Conservation (phyloP, 805 yeast species). For the Saitoella complicata region DNA sequence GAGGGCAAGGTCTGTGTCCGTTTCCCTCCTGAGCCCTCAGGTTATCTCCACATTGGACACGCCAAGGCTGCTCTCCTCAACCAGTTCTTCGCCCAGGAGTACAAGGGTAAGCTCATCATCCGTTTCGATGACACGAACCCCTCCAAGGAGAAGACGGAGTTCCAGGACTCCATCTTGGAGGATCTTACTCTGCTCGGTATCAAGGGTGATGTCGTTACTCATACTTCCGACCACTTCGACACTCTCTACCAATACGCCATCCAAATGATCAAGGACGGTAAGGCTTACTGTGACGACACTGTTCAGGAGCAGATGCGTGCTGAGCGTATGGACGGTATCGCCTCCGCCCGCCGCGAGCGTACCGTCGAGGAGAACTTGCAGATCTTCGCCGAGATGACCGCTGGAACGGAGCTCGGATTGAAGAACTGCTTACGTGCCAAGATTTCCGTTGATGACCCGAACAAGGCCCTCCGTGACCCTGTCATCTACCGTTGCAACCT, state of each 20-base stretch:
- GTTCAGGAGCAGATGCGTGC: constrained; percentile 91
- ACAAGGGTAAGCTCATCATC: constrained; percentile 90
- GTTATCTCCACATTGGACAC: constrained; percentile 97
- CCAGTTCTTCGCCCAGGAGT: constrained; percentile 88
- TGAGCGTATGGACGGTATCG: constrained; percentile 94
- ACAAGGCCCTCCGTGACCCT: constrained; percentile 95
- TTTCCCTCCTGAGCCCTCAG: constrained; percentile 99
- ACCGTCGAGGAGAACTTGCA: constrained; percentile 79
- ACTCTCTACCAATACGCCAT: constrained; percentile 78
- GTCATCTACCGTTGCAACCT: constrained; percentile 93
- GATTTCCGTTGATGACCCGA: constrained; percentile 76
- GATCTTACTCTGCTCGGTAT: constrained; percentile 83
- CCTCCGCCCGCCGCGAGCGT: constrained; percentile 83
- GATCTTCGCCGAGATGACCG: constrained; percentile 82
- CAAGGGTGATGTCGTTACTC: constrained; percentile 76
- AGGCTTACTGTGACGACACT: constrained; percentile 96
- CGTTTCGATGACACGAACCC: constrained; percentile 99
- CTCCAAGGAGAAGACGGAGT: constrained; percentile 85
- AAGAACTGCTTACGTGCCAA: constrained; percentile 93
- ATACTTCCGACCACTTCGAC: constrained; percentile 87
- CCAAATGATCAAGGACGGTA: constrained; percentile 81
- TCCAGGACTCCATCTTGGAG: constrained; percentile 83
- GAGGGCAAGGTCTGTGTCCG: constrained; percentile 95
- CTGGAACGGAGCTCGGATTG: constrained; percentile 83
- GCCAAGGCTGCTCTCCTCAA: constrained; percentile 96